A percentile compares a stretch with the other conserved stretches of the same genome.
These are phyloP conservation scores for Tuber brumale DNA, from an alignment of 495 filamentous ascomycete species.

Conservation along the genomic window DNA sequence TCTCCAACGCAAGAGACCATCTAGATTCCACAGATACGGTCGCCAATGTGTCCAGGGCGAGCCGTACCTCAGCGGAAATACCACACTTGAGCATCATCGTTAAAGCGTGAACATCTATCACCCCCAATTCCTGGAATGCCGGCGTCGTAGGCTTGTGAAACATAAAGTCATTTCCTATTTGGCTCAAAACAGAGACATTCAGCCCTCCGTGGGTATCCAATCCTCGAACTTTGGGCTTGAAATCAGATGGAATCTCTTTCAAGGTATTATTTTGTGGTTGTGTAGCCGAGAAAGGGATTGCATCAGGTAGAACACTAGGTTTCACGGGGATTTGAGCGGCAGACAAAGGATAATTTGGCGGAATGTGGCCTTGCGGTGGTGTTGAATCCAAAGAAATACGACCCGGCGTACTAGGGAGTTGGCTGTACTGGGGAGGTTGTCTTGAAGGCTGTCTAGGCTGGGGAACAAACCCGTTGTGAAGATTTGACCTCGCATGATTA, in stretches of 20 bases:
- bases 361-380: constrained; percentile 32
- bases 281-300: constrained; percentile 33
- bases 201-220: constrained; percentile 60
- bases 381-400: constrained; percentile 35
- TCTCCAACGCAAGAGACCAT: constrained; percentile 58
- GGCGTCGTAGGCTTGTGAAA: constrained; percentile 66
- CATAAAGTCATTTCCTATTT: constrained; percentile 57
- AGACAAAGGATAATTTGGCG: constrained; percentile 26
- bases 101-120: constrained; percentile 85
- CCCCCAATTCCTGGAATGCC: constrained; percentile 66
- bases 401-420: constrained; percentile 30
- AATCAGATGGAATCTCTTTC: constrained; percentile 51
- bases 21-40: constrained; percentile 60
- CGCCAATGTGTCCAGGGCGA: constrained; percentile 78
- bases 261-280: constrained; percentile 44
- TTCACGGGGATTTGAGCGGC: constrained; percentile 17
- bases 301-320: constrained; percentile 28
- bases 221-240: constrained; percentile 58
- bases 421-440: constrained; percentile 29
- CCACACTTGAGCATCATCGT: constrained; percentile 89
- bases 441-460: constrained; percentile 28
- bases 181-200: constrained; percentile 54
- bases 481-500: constrained; percentile 28
- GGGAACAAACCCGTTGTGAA: constrained; percentile 36
- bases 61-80: constrained; percentile 75